phyloP scores from a whole-genome alignment of 495 filamentous ascomycete species.

The Aspergillus cavernicola region DNA sequence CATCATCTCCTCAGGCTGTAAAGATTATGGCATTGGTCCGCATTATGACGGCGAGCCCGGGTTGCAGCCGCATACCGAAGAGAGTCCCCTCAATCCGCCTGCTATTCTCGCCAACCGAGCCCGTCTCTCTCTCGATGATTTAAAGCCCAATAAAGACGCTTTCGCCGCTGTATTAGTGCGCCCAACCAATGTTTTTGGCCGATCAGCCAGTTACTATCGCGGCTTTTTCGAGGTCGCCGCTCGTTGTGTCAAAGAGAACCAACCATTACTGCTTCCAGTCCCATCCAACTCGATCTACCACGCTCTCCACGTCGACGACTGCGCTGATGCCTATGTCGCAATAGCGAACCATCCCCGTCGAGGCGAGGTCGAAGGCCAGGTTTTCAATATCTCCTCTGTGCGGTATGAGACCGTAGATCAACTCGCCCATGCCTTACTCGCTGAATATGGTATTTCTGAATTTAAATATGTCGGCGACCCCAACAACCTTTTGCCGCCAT shows the following conservation, averaged over 20 bases:
- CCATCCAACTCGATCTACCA: background rate
- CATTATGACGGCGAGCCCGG: conserved; percentile 1
- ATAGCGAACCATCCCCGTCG: conserved; percentile 6
- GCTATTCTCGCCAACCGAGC: background rate
- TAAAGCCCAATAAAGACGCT: background rate
- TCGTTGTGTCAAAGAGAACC: background rate
- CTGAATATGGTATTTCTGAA: conserved; percentile 4
- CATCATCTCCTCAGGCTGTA: conserved; percentile 14
- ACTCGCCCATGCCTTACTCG: background rate
- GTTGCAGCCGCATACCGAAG: conserved; percentile 11
- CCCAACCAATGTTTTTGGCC: conserved; percentile 11
- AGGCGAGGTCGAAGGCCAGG: background rate
- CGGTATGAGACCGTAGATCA: conserved; percentile 8
- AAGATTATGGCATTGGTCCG: conserved; percentile 13
- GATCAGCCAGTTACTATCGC: conserved; percentile 9
- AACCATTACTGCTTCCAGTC: background rate
- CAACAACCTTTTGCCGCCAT: background rate
- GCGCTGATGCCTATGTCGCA: conserved; percentile 13
- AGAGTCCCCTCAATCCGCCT: conserved; percentile 7
- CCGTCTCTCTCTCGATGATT: background rate
- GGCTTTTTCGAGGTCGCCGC: conserved; percentile 7
- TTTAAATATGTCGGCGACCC: background rate
- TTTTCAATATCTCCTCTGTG: conserved; percentile 9
- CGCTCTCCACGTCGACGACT: conserved; percentile 14
- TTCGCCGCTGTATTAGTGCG: conserved; percentile 8